Base-by-base conservation (phyloP, 2,329 filamentous ascomycete genomes). In the Botrytis paeoniae region DNA sequence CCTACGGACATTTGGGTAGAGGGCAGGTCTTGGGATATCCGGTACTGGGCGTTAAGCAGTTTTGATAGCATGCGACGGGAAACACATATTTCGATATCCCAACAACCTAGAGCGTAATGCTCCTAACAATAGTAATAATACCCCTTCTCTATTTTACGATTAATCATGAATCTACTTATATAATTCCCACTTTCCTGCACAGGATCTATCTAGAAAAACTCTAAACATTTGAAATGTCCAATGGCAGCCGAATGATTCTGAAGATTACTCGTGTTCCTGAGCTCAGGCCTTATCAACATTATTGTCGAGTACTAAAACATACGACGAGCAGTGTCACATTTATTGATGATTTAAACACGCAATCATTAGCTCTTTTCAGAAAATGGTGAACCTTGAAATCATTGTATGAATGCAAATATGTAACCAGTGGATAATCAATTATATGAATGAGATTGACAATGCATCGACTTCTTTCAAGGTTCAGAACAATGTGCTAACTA, bases 401-500 rank as follows among this genome's bases (percentile, higher is more conserved):
- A 7, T 39, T 20, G 25, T n/a, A 18, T 41, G n/a, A 8, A 29
- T 29, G 14, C 16, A 16, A 18, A 41, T 12, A 20, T 43, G 25
- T 29, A 16, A 35, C 9, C 41, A 6, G 20, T 48, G 20, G 20
- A 63, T 43, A 9, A n/a, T 63, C 39, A 12, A 29, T 29, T 32
- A 41, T 12, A 63, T 20, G 25, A 63, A 63, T 29, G 39, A 43
- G 43, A 25, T 43, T 48, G 8, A 39, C 41, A 64, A 51, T 70
- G 59, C 45, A 64, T 48, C 43, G 43, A 39, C 14, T 65, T 64
- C 69, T 64, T 71, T 64, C 57, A 62, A 62, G 29, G 59, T 51
- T 71, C 22, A 39, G 60, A 48, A 37, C 45, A 63, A 61, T 54
- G n/a, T 68, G 65, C 48, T 68, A 63, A 32, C 69, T 64, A 71